Percentiles rank a stretch among this genome's conserved stretches.
Conservation (phyloP, 2,329 filamentous ascomycete species). For the Triangularia verruculosa region DNA sequence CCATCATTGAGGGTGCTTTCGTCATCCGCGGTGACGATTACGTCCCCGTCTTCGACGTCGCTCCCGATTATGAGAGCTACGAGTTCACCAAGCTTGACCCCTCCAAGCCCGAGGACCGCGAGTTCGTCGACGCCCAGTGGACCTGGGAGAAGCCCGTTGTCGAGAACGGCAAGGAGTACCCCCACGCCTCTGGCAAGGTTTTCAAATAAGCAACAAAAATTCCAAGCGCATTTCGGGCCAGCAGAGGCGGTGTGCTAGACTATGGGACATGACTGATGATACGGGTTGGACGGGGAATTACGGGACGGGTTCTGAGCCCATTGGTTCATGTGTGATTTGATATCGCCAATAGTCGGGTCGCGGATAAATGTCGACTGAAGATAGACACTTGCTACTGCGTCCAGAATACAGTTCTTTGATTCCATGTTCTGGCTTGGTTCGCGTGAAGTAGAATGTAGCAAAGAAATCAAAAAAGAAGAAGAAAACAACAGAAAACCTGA, state of each 20-base stretch:
- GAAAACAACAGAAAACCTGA: neutral
- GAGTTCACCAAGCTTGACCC: constrained; percentile 94
- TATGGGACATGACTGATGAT: constrained; percentile 30
- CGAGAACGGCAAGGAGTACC: constrained; percentile 82
- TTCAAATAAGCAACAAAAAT: constrained; percentile 74
- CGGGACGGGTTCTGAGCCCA: constrained; percentile 22
- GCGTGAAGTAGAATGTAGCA: neutral
- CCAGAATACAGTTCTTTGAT: constrained; percentile 6
- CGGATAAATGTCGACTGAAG: constrained; percentile 22
- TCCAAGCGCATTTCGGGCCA: constrained; percentile 20
- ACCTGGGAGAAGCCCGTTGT: constrained; percentile 82
- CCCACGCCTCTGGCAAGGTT: constrained; percentile 90
- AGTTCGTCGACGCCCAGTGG: constrained; percentile 86
- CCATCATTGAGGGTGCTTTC: constrained; percentile 89
- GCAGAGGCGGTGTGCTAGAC: constrained; percentile 24
- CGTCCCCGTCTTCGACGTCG: constrained; percentile 87
- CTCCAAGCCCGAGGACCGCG: constrained; percentile 76
- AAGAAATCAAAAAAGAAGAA: neutral
- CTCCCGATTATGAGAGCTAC: constrained; percentile 97
- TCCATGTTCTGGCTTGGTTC: neutral
- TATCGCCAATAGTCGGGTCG: constrained; percentile 23
- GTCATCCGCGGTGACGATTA: constrained; percentile 89
- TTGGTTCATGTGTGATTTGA: constrained; percentile 25
- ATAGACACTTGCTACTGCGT: constrained; percentile 25
- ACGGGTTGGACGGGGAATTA: constrained; percentile 24